Conservation (phyloP, 306 rosid genomes). For the Lathyrus oleraceus region DNA sequence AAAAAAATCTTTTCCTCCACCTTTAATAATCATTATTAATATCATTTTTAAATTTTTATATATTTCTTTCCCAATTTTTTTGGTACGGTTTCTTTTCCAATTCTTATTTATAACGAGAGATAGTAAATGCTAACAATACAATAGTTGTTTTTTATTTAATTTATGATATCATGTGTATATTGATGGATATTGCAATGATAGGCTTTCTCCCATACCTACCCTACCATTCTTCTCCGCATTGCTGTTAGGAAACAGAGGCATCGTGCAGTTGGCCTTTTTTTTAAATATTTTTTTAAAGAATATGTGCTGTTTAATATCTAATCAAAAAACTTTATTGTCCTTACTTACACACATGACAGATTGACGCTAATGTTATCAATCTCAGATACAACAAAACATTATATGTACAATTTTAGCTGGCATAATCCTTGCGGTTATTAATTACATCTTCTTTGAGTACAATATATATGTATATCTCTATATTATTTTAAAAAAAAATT, state of each 20-base stretch:
- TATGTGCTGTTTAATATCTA: background rate
- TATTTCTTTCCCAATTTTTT: no score
- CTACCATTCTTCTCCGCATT: slow-evolving; percentile 27
- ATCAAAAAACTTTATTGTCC: background rate
- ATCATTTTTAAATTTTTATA: no score
- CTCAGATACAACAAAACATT: background rate
- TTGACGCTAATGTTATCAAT: slow-evolving; percentile 18
- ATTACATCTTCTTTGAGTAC: background rate
- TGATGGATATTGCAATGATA: no score
- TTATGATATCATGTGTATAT: no score
- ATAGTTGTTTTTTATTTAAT: no score
- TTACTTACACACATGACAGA: background rate
- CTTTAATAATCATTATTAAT: no score
- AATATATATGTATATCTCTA: no score
- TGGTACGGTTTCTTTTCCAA: no score
- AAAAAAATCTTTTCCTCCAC: no score
- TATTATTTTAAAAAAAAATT: no score
- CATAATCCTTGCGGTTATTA: background rate
- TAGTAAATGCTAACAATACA: no score
- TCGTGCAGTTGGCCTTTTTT: background rate
- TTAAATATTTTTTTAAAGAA: background rate
- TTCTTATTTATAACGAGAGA: no score
- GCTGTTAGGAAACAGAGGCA: background rate
- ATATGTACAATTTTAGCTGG: background rate
- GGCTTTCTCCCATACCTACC: background rate